Evolutionary conservation across 805 yeast species (phyloP), one percentile per base, ranked within the genome.

Genomic region (Wickerhamiella australiensis): DNA sequence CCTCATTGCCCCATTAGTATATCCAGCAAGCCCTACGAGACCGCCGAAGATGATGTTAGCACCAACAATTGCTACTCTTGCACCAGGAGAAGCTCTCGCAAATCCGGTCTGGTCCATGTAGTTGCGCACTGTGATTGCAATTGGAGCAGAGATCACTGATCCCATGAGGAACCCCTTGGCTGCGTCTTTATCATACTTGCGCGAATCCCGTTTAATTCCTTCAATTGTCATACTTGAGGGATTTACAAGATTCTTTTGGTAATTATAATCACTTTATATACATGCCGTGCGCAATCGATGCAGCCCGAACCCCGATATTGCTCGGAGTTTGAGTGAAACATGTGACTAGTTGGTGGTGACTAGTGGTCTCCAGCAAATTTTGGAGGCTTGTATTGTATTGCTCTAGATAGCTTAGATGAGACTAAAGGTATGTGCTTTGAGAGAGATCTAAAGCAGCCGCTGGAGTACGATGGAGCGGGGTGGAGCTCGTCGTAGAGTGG

Each of bases 11-110:
- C 20, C 17, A 9, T 21, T 18, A n/a, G 46, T 26, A 29, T 42
- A 31, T 15, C n/a, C 15, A 5, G 22, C 25, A 18, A 42, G 17
- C 6, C 23, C 36, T 5, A 29, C 8, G 4, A 42, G 35, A 21
- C 46, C 46, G 21, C 46, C 46, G 26, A 42, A 20, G 11, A 27
- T 29, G 27, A 42, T 29, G 9, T 21, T 29, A 9, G 37, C 22
- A 15, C 46, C 23, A 13, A 42, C 22, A 5, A 31, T 21, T 13
- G 37, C 27, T 6, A 42, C 21, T 29, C 27, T 27, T 2, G 46
- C 46, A 27, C 15, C n/a, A 12, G 37, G 22, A 3, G 37, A 29
- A 9, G 46, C 46, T 4, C 13, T 27, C 13, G 15, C 22, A 29
- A 42, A 42, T 17, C 41, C 41, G 9, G 21, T 15, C 13, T 20